A percentile compares a stretch with the other conserved stretches of the same genome.
These are phyloP conservation scores for Rosa persica DNA, from an alignment of 306 rosid genomes.

Conservation along the genomic window DNA sequence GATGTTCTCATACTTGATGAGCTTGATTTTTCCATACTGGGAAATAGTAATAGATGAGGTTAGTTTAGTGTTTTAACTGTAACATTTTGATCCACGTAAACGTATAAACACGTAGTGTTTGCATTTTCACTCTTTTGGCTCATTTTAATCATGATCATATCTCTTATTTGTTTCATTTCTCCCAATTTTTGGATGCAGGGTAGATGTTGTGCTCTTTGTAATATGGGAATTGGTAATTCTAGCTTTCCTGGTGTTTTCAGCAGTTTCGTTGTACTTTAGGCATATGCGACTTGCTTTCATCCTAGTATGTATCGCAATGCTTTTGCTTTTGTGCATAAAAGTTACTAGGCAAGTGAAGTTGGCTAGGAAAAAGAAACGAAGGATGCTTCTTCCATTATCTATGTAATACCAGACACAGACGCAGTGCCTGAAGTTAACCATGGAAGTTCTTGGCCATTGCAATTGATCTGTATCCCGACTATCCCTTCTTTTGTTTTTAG, in stretches of 20 bases:
- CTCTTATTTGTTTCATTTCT: slow-evolving; percentile 14
- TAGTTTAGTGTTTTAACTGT: neutral
- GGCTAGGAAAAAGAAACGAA: slow-evolving; percentile 91
- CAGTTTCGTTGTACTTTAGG: slow-evolving; percentile 90
- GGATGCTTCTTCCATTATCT: slow-evolving; percentile 99
- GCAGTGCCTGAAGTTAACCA: slow-evolving; percentile 20
- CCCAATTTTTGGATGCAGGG: slow-evolving; percentile 68
- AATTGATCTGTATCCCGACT: neutral
- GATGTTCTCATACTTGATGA: neutral
- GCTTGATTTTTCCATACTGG: neutral
- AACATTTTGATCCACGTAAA: neutral
- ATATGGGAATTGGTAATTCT: slow-evolving; percentile 92
- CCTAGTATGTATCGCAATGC: slow-evolving; percentile 70
- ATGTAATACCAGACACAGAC: slow-evolving; percentile 58
- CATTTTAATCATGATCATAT: neutral
- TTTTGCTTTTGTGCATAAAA: slow-evolving; percentile 89
- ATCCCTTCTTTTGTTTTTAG: slow-evolving; percentile 6
- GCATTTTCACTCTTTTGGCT: neutral
- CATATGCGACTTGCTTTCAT: slow-evolving; percentile 75
- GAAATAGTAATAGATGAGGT: neutral
- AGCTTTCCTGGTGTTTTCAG: slow-evolving; percentile 92
- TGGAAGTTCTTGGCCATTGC: slow-evolving; percentile 21
- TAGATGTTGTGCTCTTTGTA: slow-evolving; percentile 95
- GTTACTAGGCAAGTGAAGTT: slow-evolving; percentile 92
- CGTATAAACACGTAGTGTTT: neutral